These are phyloP conservation scores for Penicillium sp. DNA, from an alignment of 2,329 filamentous ascomycete species.

Conservation along the genomic window DNA sequence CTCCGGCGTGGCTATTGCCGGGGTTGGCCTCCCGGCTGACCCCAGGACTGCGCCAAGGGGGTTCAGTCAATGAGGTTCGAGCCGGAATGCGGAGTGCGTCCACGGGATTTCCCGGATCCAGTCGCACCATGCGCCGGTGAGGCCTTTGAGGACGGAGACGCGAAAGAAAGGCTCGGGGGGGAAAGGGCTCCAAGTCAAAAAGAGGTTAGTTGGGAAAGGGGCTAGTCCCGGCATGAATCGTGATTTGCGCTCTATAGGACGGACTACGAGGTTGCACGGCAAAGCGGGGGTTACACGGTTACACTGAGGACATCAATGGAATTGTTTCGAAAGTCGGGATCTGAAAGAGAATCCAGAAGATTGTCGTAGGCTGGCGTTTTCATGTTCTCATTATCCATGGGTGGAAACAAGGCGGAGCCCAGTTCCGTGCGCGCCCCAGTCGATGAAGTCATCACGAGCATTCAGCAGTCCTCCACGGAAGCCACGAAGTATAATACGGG, in stretches of 20 bases:
- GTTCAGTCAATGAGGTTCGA: background rate
- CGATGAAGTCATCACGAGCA: slow-evolving; percentile 25
- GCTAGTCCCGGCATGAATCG: slow-evolving; percentile 5
- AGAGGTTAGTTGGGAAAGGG: background rate
- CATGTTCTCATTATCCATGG: slow-evolving; percentile 12
- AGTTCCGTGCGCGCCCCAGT: slow-evolving; percentile 16
- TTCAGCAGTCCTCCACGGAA: background rate
- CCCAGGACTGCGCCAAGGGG: background rate
- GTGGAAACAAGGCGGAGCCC: slow-evolving; percentile 23
- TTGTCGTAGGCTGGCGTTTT: background rate
- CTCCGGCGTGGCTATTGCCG: slow-evolving; percentile 9
- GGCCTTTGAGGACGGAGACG: background rate
- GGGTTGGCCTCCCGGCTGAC: background rate
- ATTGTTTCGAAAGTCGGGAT: background rate
- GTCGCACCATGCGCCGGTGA: background rate
- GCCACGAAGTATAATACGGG: background rate
- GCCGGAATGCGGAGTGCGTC: slow-evolving; percentile 2
- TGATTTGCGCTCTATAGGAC: background rate
- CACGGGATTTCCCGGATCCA: background rate
- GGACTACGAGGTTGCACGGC: slow-evolving; percentile 4
- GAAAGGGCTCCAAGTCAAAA: background rate
- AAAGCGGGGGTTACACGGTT: slow-evolving; percentile 7
- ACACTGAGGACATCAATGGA: background rate
- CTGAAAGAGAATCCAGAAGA: background rate
- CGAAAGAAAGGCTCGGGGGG: background rate